Evolutionary conservation across 2,329 filamentous ascomycete genomes (phyloP), one percentile per base, ranked within the genome.

Genomic region (Aphanoascus verrucosus): DNA sequence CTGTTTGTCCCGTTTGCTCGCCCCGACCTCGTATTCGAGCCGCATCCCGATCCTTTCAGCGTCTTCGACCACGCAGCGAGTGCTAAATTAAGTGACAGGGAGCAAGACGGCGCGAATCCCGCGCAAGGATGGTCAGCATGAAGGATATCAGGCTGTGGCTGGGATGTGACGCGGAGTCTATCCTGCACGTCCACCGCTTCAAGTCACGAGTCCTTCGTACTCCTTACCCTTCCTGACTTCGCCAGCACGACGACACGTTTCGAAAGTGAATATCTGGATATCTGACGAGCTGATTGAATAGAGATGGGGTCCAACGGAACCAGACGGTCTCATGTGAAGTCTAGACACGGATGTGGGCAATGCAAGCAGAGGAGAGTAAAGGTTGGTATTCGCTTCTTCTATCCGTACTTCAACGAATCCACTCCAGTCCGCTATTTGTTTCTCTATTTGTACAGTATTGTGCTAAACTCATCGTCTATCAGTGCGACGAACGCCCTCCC

Each of bases 361-460:
- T 67, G 65, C 53, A 68, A 67, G 51, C 54, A 58, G 55, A 55
- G 64, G 40, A 66, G 65, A 50, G 58, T 68, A 49, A 67, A 67
- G 61, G 64, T 67, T 58, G 46, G 59, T 38, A 20, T 34, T 19
- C 23, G 23, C 17, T 38, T 28, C 17, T 20, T 8, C 3, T 8
- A 31, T 11, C 4, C 23, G 11, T 15, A 34, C 23, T 15, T 17
- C 14, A 32, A n/a, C 6, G 32, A 46, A 31, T 32, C 32, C 32
- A 35, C 32, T 35, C 32, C n/a, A n/a, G n/a, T n/a, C n/a, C n/a
- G 23, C 23, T 28, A 11, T 11, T 5, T 37, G 5, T 12, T 37
- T 11, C 35, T 37, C n/a, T 11, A 37, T 37, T 11, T n/a, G n/a
- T 37, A 3, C 12, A 4, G 5, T 2, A 3, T 11, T 12, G 35